Base-by-base conservation (phyloP, 2,329 filamentous ascomycete species). In the Trichophaea hybrida region DNA sequence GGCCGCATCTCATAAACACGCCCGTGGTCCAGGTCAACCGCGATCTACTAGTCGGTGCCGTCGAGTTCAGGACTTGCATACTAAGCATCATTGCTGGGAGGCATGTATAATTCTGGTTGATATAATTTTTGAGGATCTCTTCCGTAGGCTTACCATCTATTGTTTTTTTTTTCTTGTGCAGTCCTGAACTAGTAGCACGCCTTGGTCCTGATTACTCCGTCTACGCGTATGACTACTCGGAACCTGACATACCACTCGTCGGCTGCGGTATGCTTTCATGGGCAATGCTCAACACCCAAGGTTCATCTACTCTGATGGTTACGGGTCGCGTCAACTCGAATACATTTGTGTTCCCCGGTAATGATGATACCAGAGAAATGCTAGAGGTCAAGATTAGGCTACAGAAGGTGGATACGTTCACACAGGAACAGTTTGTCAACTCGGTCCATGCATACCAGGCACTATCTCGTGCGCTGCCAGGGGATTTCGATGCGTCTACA, bases 211-310 rank as follows among this genome's bases (percentile, higher is more conserved):
- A 98, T 74, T 98, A 93, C 74, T 93, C 89, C n/a, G 83, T 98
- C 59, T 98, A 98, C 73, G 89, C 91, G 34, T 88, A 88, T 75
- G 93, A 98, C 72, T 97, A 91, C 72, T 96, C 93, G 10, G 93
- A 98, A 73, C 86, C 87, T 65, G 90, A 96, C 70, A 88, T 84
- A 15, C 93, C 94, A 57, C 78, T 97, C 59, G 91, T 96, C 31
- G 93, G 93, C 24, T 91, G 98, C 73, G 93, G 94, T 57, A 88
- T 97, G 83, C 77, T 98, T 17, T 97, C 93, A 40, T 85, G 86
- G 80, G 82, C 84, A 24, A 77, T 97, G 50, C 78, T 65, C 62
- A 68, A 62, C 51, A 63, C 64, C 32, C 59, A 60, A 6, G 68
- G 69, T 12, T 59, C 66, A 51, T 61, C 65, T 4, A 59, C 66